Conservation (phyloP, 2,329 filamentous ascomycete genomes). For the Microdochium trichocladiopsis region DNA sequence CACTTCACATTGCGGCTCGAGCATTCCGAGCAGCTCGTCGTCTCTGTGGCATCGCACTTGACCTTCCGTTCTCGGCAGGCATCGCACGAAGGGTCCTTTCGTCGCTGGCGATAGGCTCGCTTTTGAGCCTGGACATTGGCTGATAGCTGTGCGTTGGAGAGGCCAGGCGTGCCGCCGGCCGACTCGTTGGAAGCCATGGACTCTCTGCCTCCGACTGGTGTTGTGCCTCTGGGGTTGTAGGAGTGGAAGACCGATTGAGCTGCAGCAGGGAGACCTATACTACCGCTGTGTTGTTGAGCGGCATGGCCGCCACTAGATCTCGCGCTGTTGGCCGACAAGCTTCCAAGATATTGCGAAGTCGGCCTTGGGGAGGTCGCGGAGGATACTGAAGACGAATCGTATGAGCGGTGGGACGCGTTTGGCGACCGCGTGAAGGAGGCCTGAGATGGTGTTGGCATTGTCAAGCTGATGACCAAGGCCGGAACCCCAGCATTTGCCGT, state of each 20-base stretch:
- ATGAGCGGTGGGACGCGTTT: slow-evolving; percentile 53
- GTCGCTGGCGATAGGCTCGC: slow-evolving; percentile 84
- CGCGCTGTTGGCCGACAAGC: slow-evolving; percentile 28
- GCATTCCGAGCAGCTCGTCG: slow-evolving; percentile 93
- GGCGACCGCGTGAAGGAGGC: slow-evolving; percentile 54
- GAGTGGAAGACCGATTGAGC: slow-evolving; percentile 37
- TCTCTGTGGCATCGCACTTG: slow-evolving; percentile 95
- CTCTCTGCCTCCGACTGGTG: slow-evolving; percentile 48
- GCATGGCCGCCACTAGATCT: neutral
- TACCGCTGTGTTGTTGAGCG: neutral
- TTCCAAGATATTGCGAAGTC: slow-evolving; percentile 43
- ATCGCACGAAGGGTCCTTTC: slow-evolving; percentile 97
- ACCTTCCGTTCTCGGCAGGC: slow-evolving; percentile 83
- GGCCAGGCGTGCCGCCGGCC: slow-evolving; percentile 45
- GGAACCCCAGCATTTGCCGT: slow-evolving; percentile 15
- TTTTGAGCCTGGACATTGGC: slow-evolving; percentile 69
- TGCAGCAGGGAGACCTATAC: slow-evolving; percentile 12
- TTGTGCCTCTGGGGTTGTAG: slow-evolving; percentile 42
- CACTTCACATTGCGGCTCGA: slow-evolving; percentile 95
- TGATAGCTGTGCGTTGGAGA: slow-evolving; percentile 27
- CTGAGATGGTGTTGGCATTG: slow-evolving; percentile 50
- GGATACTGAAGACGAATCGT: slow-evolving; percentile 58
- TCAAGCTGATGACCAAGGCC: slow-evolving; percentile 23
- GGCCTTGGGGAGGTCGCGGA: slow-evolving; percentile 54
- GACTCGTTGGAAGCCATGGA: slow-evolving; percentile 54